phyloP scores from a whole-genome alignment of 306 rosid genomes.

The Cyamopsis tetragonoloba region DNA sequence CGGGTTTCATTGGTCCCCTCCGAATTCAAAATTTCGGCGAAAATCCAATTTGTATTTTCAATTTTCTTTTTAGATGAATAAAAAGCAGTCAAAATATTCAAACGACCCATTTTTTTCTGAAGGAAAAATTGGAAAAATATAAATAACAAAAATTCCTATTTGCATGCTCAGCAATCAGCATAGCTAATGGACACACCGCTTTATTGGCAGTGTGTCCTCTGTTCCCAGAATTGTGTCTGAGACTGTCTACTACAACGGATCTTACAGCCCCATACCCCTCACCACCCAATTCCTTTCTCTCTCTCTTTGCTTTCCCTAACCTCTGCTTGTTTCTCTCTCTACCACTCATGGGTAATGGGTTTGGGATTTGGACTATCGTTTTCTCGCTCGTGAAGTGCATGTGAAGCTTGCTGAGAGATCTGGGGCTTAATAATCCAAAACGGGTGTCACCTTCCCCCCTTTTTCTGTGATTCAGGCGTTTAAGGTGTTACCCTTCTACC shows the following conservation, averaged over 20 bases:
- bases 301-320: constrained; percentile 5
- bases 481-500: constrained; percentile 33
- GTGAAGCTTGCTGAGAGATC: constrained; percentile 81
- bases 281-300: not conserved
- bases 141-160: not conserved
- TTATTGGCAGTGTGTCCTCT: constrained; percentile 47
- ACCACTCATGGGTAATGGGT: constrained; percentile 6
- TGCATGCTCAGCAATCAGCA: too few species aligned
- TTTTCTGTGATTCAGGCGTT: constrained; percentile 74
- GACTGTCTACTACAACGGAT: constrained; percentile 63
- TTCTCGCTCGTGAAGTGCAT: constrained; percentile 81
- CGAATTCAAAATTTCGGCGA: constrained; percentile 21
- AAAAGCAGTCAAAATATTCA: constrained; percentile 17
- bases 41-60: constrained; percentile 5
- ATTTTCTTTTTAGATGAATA: constrained; percentile 1
- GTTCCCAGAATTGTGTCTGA: constrained; percentile 40
- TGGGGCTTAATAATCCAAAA: constrained; percentile 51
- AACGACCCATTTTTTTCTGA: not conserved
- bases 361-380: constrained; percentile 38
- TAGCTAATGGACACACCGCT: constrained; percentile 65
- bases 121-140: not conserved
- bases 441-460: constrained; percentile 39
- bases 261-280: constrained; percentile 35
- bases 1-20: constrained; percentile 27
- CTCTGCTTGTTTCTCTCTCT: constrained; percentile 20